Percentiles rank a stretch among this genome's conserved stretches.
phyloP scores from a whole-genome alignment of 2,329 filamentous ascomycete species.

The Xylaria hypoxylon region DNA sequence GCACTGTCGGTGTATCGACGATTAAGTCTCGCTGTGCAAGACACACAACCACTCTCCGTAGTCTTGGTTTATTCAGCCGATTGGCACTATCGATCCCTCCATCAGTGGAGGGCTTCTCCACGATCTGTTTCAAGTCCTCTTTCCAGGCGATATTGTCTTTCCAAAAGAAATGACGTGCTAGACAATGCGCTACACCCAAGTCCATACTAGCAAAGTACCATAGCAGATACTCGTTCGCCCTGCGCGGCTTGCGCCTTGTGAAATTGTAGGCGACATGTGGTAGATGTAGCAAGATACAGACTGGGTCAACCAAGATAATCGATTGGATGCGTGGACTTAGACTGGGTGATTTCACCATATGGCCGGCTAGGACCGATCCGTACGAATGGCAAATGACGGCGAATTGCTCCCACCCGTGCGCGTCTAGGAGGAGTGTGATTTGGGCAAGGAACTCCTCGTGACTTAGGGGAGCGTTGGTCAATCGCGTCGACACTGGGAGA shows the following conservation, averaged over 20 bases:
- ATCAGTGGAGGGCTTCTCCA: slow-evolving; percentile 24
- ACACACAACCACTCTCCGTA: slow-evolving; percentile 63
- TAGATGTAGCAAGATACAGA: slow-evolving; percentile 74
- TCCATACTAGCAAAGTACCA: slow-evolving; percentile 78
- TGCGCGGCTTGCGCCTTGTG: slow-evolving; percentile 62
- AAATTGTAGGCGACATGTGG: slow-evolving; percentile 81
- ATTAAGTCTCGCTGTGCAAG: slow-evolving; percentile 73
- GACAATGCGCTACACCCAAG: slow-evolving; percentile 72
- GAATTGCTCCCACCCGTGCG: slow-evolving; percentile 68
- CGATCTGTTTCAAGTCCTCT: slow-evolving; percentile 64
- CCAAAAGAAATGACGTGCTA: slow-evolving; percentile 78
- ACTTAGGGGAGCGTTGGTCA: slow-evolving; percentile 65
- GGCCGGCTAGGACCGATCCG: slow-evolving; percentile 71
- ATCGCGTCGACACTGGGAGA: slow-evolving; percentile 72
- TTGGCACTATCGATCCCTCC: slow-evolving; percentile 28
- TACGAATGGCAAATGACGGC: slow-evolving; percentile 73
- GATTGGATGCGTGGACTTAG: slow-evolving; percentile 64
- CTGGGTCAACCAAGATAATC: slow-evolving; percentile 67
- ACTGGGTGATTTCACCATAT: slow-evolving; percentile 65
- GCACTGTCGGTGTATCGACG: slow-evolving; percentile 69
- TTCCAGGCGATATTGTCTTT: slow-evolving; percentile 77
- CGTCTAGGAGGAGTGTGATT: slow-evolving; percentile 66
- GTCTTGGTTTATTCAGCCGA: slow-evolving; percentile 26
- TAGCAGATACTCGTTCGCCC: slow-evolving; percentile 76
- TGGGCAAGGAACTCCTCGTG: slow-evolving; percentile 67